Percentiles rank a stretch among this genome's conserved stretches.
phyloP scores from a whole-genome alignment of 495 filamentous ascomycete species.

The Pseudotulostoma volvatum region DNA sequence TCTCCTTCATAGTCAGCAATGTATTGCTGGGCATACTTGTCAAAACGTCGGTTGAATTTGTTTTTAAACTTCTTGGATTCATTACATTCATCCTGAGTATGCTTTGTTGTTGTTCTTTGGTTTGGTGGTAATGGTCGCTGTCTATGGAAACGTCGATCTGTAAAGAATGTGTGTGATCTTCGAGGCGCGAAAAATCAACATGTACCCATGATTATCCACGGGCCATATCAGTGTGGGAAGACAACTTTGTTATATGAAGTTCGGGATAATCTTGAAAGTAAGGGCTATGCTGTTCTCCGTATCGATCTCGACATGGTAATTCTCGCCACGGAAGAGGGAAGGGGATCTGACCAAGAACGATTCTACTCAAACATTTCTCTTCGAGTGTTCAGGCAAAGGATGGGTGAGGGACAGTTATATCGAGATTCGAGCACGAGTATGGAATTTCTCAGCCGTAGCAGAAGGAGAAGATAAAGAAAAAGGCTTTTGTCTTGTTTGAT shows the following conservation, averaged over 20 bases:
- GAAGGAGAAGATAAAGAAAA: background rate
- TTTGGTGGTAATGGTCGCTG: too few species aligned
- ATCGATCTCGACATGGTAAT: background rate
- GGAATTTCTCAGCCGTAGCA: too few species aligned
- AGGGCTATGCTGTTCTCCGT: background rate
- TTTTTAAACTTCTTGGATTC: too few species aligned
- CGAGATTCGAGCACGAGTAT: background rate
- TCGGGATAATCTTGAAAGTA: background rate
- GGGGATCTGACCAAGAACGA: background rate
- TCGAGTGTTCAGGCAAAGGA: background rate
- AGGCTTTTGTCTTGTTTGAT: background rate
- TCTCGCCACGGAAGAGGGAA: background rate
- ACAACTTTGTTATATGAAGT: background rate
- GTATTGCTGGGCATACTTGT: too few species aligned
- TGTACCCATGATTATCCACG: background rate
- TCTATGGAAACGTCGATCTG: too few species aligned
- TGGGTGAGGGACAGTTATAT: background rate
- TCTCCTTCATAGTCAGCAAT: too few species aligned
- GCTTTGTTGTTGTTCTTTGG: too few species aligned
- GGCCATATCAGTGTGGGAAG: background rate
- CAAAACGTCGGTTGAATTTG: too few species aligned
- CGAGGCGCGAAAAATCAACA: background rate
- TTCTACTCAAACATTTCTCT: background rate
- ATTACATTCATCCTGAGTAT: too few species aligned
- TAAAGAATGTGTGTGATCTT: too few species aligned